Evolutionary conservation across 768 basidiomycete species (phyloP), one percentile per base, ranked within the genome.

Genomic region (Auricularia cornea): DNA sequence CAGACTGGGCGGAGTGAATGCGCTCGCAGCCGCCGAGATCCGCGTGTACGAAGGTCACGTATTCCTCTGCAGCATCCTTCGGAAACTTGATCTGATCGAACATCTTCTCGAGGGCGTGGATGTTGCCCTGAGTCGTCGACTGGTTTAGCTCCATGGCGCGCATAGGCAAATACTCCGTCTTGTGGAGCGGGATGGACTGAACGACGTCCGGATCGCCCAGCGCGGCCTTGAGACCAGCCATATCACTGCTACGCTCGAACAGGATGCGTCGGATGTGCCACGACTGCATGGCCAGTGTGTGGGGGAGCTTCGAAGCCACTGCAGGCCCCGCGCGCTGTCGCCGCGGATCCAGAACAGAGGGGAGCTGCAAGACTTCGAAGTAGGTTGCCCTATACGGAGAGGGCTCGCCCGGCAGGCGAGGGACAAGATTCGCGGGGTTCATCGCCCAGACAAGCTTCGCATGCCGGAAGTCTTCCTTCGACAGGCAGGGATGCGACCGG

Each of bases 21-120:
- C 67, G 70, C 51, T 76, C 66, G 1, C 62, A 65, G 1, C 73
- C 74, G 0, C 69, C 63, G 5, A 76, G 67, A 65, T 76, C 75
- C 5, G 74, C 75, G 51, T 56, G 64, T 1, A 75, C 20, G 0
- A 74, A 66, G 18, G 73, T 64, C 1, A 71, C 64, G 35, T 61
- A 28, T 31, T 72, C 68, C 0, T 29, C 11, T 3, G 68, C 52
- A 5, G 23, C 23, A 8, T 48, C 44, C 5, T 18, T 18, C 11
- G 44, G 23, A 23, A 48, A 48, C 6, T 48, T 48, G 18, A 48
- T 20, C 44, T 48, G 44, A 18, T 4, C 18, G 6, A 48, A 20
- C 44, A 48, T 48, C 18, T 23, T 48, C 18, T 48, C 44, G 16
- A 48, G 18, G 20, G 44, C 44, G 10, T 14, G 18, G 44, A 48